Base-by-base conservation (phyloP, 2,329 filamentous ascomycete genomes). In the Colletotrichum lindemuthianum region DNA sequence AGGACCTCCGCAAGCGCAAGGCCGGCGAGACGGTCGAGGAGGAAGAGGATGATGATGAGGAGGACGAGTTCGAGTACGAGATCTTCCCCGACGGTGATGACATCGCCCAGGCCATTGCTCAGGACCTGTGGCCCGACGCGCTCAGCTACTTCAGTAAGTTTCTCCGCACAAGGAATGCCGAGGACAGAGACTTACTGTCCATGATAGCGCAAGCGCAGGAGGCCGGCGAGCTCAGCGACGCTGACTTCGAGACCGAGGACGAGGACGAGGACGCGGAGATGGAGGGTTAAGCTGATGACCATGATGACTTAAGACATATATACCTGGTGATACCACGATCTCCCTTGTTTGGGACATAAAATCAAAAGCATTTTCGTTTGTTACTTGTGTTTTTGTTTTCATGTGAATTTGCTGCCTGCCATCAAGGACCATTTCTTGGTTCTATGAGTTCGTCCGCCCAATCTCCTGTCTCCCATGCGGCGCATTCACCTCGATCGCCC, bases 51-150 rank as follows among this genome's bases (percentile, higher is more conserved):
- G 86, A 89, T 0, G 85, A 89, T 2, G 83, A 86, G 1, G 80
- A 87, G 36, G 86, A 90, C 68, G 86, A 90, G 69, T 85, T 89
- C 66, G 88, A 89, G 58, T 84, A 90, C 51, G 95, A 97, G 78
- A 90, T 97, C 70, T 97, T 96, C 83, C 90, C 92, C n/a, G 88
- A 88, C 47, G 95, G 92, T 24, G 93, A 96, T 70, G 91, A 94
- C 67, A 78, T 98, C 51, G 94, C 93, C 43, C 85, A 93, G 67
- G 84, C 88, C 65, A 83, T 98, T 70, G 88, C 91, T 8, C 94
- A 98, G 74, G 95, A 98, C 70, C 81, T 98, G 56, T 97, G 91
- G 90, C 92, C 92, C 51, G 88, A 89, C 68, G 95, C 94, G 63
- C 90, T 97, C 76, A 92, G 92, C 77, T 96, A 96, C 81, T 98